Evolutionary conservation across 441 rosid species (phyloP).

Genomic region (Jatropha multifida): DNA sequence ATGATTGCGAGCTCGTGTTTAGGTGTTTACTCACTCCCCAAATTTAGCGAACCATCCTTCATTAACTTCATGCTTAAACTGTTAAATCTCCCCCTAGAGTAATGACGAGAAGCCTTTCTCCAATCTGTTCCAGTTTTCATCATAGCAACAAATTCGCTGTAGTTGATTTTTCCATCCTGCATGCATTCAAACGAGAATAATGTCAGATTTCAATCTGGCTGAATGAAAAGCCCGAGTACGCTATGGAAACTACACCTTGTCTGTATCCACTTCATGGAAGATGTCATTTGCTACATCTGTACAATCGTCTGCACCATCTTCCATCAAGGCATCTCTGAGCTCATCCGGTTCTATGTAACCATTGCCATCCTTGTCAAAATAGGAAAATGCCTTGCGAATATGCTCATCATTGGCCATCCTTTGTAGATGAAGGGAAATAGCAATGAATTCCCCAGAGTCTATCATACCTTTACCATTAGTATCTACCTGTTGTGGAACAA

Average conservation of each 20-base stretch:
- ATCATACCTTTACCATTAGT: slow-evolving; percentile 84
- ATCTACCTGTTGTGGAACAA: slow-evolving; percentile 65
- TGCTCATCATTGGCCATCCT: slow-evolving; percentile 98
- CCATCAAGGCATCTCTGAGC: slow-evolving; percentile 89
- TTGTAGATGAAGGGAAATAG: slow-evolving; percentile 89
- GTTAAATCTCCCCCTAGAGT: slow-evolving; percentile 98
- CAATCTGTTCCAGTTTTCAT: slow-evolving; percentile 99
- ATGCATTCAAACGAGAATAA: neutral
- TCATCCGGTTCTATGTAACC: slow-evolving; percentile 90
- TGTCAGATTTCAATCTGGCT: slow-evolving; percentile 14
- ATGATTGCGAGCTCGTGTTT: slow-evolving; percentile 11
- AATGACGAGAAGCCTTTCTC: slow-evolving; percentile 99
- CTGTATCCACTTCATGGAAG: slow-evolving; percentile 98
- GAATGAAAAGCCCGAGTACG: neutral
- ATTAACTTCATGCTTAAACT: slow-evolving; percentile 92
- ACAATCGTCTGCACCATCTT: slow-evolving; percentile 92
- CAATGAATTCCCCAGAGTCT: slow-evolving; percentile 92
- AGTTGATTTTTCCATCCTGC: slow-evolving; percentile 96
- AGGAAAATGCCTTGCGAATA: slow-evolving; percentile 90
- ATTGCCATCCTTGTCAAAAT: slow-evolving; percentile 90
- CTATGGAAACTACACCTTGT: slow-evolving; percentile 58
- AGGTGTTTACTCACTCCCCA: slow-evolving; percentile 49
- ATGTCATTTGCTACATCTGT: slow-evolving; percentile 90
- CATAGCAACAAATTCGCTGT: slow-evolving; percentile 96
- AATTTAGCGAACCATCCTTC: slow-evolving; percentile 95